Evolutionary conservation across 352 stramenopile genomes (phyloP).

Genomic region (Ophiocytium majus): DNA sequence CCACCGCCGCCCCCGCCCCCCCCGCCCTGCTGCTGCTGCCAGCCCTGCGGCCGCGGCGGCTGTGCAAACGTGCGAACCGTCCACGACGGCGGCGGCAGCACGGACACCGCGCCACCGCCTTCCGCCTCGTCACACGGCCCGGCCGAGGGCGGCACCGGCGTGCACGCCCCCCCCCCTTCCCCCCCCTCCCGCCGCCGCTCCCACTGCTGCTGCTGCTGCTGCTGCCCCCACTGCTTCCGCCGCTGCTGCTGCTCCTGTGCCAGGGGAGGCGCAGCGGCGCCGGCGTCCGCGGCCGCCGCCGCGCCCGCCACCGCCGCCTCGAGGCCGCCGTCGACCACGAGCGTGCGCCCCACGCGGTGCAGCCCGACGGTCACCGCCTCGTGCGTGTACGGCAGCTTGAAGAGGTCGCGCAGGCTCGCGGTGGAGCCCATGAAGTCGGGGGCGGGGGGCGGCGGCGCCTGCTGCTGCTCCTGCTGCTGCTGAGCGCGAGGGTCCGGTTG

Average conservation of each 20-base stretch:
- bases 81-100: background rate
- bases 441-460: background rate
- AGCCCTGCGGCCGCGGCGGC: background rate
- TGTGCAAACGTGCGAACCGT: background rate
- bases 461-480: no score
- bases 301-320: constrained; percentile 34
- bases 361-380: constrained; percentile 50
- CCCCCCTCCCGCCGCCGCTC: background rate
- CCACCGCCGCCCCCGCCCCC: background rate
- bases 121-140: no score
- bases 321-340: constrained; percentile 50
- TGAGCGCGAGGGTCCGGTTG: no score
- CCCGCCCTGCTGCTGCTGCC: background rate
- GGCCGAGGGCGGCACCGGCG: background rate
- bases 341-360: constrained; percentile 44
- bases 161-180: background rate
- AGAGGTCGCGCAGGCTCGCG: constrained; percentile 36
- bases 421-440: constrained; percentile 51
- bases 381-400: constrained; percentile 50
- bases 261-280: background rate
- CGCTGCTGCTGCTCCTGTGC: background rate
- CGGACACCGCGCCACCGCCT: background rate
- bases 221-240: no score
- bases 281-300: background rate
- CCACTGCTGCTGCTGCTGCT: background rate